Percentiles rank a stretch among this genome's conserved stretches.
phyloP scores from a whole-genome alignment of 2,329 filamentous ascomycete species.

The Xylariaceae sp. region DNA sequence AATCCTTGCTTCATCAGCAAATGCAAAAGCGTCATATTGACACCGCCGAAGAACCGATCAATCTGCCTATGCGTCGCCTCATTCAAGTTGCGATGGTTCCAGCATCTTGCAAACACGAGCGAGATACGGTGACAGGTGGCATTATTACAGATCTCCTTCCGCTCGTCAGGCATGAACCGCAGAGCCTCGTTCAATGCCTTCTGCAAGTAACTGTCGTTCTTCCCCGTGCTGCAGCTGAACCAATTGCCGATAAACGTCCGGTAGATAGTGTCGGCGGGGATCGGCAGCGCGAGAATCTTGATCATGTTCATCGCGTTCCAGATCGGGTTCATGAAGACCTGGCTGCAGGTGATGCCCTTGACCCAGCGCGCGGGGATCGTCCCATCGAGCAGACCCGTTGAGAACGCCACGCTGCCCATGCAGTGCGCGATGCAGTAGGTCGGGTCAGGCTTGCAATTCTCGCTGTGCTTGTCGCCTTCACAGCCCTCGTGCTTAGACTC shows the following conservation, averaged over 20 bases:
- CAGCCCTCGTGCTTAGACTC: neutral
- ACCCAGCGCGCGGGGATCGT: slow-evolving; percentile 56
- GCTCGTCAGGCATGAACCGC: slow-evolving; percentile 52
- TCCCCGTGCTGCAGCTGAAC: slow-evolving; percentile 50
- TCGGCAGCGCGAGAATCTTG: slow-evolving; percentile 48
- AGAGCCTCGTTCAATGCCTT: slow-evolving; percentile 51
- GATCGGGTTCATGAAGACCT: slow-evolving; percentile 61
- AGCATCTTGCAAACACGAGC: slow-evolving; percentile 59
- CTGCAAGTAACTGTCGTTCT: slow-evolving; percentile 47
- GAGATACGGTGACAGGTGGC: slow-evolving; percentile 58
- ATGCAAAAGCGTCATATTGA: slow-evolving; percentile 55
- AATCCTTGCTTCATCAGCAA: slow-evolving; percentile 55
- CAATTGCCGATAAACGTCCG: slow-evolving; percentile 45
- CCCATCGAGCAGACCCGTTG: slow-evolving; percentile 57
- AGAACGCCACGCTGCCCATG: slow-evolving; percentile 58
- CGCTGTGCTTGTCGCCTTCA: neutral
- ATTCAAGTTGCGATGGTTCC: slow-evolving; percentile 63
- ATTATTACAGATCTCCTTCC: slow-evolving; percentile 57
- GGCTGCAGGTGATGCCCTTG: slow-evolving; percentile 53
- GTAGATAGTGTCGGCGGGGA: slow-evolving; percentile 50
- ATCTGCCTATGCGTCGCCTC: slow-evolving; percentile 61
- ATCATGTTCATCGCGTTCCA: slow-evolving; percentile 54
- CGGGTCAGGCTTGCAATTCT: slow-evolving; percentile 16
- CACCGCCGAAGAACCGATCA: slow-evolving; percentile 58
- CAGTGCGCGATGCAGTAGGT: slow-evolving; percentile 60